These are phyloP conservation scores for Talaromyces liani DNA, from an alignment of 495 filamentous ascomycete genomes.

Conservation along the genomic window DNA sequence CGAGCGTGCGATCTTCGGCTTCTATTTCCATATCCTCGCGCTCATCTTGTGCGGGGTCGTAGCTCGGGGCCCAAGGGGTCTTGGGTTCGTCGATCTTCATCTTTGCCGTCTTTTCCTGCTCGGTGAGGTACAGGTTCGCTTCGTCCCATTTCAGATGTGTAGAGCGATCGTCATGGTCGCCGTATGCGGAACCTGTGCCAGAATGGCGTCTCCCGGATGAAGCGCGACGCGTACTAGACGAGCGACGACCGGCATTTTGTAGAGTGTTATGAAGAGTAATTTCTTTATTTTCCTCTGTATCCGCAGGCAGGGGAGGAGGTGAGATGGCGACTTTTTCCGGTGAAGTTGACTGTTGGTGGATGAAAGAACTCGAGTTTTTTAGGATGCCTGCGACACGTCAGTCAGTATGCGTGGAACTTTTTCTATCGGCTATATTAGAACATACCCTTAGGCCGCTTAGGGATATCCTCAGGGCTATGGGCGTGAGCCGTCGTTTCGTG, in stretches of 20 bases:
- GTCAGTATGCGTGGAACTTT: not conserved
- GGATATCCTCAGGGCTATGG: slow-evolving; percentile 28
- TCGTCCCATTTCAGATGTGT: slow-evolving; percentile 95
- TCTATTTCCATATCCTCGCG: slow-evolving; percentile 51
- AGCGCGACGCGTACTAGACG: slow-evolving; percentile 54
- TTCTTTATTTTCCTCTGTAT: slow-evolving; percentile 57
- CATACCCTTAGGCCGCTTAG: slow-evolving; percentile 73
- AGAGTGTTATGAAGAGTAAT: slow-evolving; percentile 89
- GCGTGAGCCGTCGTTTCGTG: slow-evolving; percentile 27
- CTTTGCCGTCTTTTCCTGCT: slow-evolving; percentile 87
- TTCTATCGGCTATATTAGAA: slow-evolving; percentile 8
- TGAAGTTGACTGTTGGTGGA: slow-evolving; percentile 30
- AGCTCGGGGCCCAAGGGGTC: slow-evolving; percentile 87
- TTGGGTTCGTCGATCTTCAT: slow-evolving; percentile 99
- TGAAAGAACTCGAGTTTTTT: slow-evolving; percentile 67
- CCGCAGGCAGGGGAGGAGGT: slow-evolving; percentile 19
- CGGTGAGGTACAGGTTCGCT: slow-evolving; percentile 89
- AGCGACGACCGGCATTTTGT: slow-evolving; percentile 86
- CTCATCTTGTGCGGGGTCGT: slow-evolving; percentile 83
- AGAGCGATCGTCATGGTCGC: slow-evolving; percentile 45
- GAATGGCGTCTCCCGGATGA: slow-evolving; percentile 65
- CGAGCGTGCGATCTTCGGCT: slow-evolving; percentile 35
- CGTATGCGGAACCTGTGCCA: slow-evolving; percentile 23
- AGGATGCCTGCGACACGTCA: slow-evolving; percentile 63
- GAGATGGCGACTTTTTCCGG: slow-evolving; percentile 22